Evolutionary conservation across 2,329 filamentous ascomycete genomes (phyloP).

Genomic region (Tolypocladium endophyticum): DNA sequence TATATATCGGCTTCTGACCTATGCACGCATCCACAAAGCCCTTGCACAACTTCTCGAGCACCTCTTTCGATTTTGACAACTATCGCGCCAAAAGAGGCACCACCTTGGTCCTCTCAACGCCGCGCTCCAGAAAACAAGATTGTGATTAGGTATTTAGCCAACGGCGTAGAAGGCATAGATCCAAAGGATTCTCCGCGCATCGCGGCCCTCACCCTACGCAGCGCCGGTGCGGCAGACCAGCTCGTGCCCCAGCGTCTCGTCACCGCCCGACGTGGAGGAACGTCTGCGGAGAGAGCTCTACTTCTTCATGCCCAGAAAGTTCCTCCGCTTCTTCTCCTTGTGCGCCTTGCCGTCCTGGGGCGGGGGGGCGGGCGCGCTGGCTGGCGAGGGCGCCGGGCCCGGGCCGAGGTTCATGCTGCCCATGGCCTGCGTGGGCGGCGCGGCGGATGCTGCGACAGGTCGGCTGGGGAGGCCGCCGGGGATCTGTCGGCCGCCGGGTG

Average conservation of each 20-base stretch:
- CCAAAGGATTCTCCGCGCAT: not conserved
- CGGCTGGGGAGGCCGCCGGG: slow-evolving; percentile 15
- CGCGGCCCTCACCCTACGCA: not conserved
- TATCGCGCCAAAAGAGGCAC: not conserved
- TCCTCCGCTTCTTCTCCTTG: slow-evolving; percentile 53
- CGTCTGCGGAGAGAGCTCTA: slow-evolving; percentile 21
- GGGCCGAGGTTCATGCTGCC: slow-evolving; percentile 39
- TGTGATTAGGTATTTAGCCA: not conserved
- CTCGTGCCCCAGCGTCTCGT: not conserved
- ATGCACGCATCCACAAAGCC: not conserved
- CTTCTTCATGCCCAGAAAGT: slow-evolving; percentile 51
- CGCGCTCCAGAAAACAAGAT: not conserved
- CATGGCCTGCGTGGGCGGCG: slow-evolving; percentile 45
- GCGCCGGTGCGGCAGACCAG: not conserved
- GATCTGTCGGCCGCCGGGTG: not conserved
- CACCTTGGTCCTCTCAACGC: not conserved
- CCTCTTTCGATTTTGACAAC: not conserved
- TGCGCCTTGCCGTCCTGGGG: slow-evolving; percentile 29
- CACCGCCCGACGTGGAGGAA: slow-evolving; percentile 1
- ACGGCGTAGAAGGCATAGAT: not conserved
- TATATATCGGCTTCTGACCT: not conserved
- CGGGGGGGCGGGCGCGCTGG: slow-evolving; percentile 10
- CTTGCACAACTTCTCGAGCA: not conserved
- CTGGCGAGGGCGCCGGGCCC: slow-evolving; percentile 8
- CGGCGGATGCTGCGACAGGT: slow-evolving; percentile 5